A percentile compares a stretch with the other conserved stretches of the same genome.
These are phyloP conservation scores for Sedum album DNA, from an alignment of 164 flowering plant species.

Conservation along the genomic window DNA sequence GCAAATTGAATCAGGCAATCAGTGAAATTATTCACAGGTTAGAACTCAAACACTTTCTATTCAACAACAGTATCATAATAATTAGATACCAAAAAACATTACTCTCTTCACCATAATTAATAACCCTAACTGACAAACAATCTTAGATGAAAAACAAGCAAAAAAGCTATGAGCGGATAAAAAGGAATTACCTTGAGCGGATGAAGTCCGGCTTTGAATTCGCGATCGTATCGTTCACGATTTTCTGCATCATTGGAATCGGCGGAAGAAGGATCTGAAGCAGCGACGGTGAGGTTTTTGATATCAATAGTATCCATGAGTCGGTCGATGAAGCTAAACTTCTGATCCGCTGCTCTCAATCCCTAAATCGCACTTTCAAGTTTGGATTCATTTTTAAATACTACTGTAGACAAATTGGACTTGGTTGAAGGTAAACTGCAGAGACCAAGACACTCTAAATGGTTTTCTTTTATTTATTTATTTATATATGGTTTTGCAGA, in stretches of 20 bases:
- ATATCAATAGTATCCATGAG: neutral
- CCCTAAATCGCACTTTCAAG: neutral
- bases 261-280: neutral
- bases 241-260: constrained; percentile 38
- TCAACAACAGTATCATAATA: neutral
- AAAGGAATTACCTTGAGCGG: constrained; percentile 56
- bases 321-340: neutral
- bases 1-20: no score
- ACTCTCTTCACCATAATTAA: neutral
- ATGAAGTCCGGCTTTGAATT: constrained; percentile 83
- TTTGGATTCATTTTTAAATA: no score
- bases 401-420: no score
- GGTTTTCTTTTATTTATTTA: no score
- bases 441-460: no score
- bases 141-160: neutral
- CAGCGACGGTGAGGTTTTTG: neutral
- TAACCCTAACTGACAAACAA: neutral
- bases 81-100: no score
- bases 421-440: no score
- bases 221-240: constrained; percentile 30
- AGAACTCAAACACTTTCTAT: neutral
- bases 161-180: neutral
- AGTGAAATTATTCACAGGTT: no score
- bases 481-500: no score
- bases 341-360: neutral